Evolutionary conservation across 75 land plant genomes (phyloP), one percentile per base, ranked within the genome.

Genomic region (Pinus taeda): DNA sequence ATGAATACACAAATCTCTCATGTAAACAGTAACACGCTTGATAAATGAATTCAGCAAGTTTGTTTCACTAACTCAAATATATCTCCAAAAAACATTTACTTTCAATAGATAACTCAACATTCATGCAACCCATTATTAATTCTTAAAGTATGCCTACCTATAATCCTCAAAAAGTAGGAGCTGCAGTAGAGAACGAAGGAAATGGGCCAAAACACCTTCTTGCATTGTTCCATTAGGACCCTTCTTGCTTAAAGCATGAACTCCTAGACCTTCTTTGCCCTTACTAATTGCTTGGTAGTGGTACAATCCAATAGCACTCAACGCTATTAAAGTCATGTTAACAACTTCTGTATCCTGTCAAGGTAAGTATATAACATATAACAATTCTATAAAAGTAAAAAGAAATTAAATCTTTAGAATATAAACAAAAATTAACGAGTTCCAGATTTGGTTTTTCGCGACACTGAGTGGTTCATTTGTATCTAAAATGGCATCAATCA

Each of bases 131-230:
- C 24, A 69, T 65, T 17, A 49, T 49, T 49, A 9, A 49, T 9
- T 49, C 55, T 49, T 3, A 69, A 69, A 30, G 21, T 45, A 42
- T 24, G 72, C 72, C 53, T 69, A 97, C 99, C 98, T 97, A 83
- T 92, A 97, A 81, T 97, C 92, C 66, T 91, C 93, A 89, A 95
- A 97, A 7, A 97, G 90, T 59, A 97, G 91, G 49, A 88, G 78
- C 69, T 95, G 98, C 84, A 97, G 73, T 36, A 97, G 81, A n/a
- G 85, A 85, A 29, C 83, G 83, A 22, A 97, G 88, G 74, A 91
- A 97, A 65, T 84, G 90, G 3, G 83, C 84, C 49, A 94, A 74
- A 71, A 93, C 86, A 13, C 92, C 93, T 65, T 93, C 92, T 21
- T 85, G 79, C 13, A 65, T 0, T 65, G 59, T 83, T 70, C 96